These are phyloP conservation scores for Salix viminalis DNA, from an alignment of 345 rosid genomes.

Conservation along the genomic window DNA sequence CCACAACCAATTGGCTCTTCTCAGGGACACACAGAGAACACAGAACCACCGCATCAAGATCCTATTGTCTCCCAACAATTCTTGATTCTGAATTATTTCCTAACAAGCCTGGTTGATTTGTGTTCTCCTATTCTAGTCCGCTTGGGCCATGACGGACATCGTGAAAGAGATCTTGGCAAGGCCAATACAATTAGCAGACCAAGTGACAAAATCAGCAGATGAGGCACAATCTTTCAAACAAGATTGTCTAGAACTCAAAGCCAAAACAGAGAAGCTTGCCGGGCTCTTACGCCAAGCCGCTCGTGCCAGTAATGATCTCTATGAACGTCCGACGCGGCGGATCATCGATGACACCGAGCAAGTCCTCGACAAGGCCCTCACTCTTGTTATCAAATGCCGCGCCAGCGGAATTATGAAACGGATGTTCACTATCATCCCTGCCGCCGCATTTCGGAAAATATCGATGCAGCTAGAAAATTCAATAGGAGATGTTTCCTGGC, in stretches of 20 bases:
- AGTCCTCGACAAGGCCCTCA: constrained; percentile 72
- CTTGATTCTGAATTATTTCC: background rate
- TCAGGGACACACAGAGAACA: background rate
- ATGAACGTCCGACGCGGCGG: constrained; percentile 93
- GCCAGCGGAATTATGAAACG: constrained; percentile 75
- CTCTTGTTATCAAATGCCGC: constrained; percentile 67
- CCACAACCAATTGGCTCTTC: background rate
- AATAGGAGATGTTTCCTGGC: constrained; percentile 92
- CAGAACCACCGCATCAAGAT: background rate
- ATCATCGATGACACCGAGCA: constrained; percentile 88
- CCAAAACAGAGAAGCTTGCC: constrained; percentile 80
- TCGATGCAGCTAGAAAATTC: constrained; percentile 75
- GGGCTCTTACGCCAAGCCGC: constrained; percentile 90
- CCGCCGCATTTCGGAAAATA: constrained; percentile 83
- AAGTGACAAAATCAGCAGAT: constrained; percentile 66
- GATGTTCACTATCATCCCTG: constrained; percentile 73
- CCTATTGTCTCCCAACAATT: constrained; percentile 22
- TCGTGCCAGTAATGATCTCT: constrained; percentile 74
- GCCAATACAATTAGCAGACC: constrained; percentile 91
- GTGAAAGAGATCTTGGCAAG: constrained; percentile 72
- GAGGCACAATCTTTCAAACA: constrained; percentile 80
- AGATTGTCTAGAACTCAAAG: constrained; percentile 75
- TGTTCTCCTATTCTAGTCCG: constrained; percentile 4
- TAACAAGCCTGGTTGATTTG: background rate
- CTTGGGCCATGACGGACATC: constrained; percentile 59